A percentile compares a stretch with the other conserved stretches of the same genome.
Conservation (phyloP, 164 flowering plant species). For the Tetracentron sinense region DNA sequence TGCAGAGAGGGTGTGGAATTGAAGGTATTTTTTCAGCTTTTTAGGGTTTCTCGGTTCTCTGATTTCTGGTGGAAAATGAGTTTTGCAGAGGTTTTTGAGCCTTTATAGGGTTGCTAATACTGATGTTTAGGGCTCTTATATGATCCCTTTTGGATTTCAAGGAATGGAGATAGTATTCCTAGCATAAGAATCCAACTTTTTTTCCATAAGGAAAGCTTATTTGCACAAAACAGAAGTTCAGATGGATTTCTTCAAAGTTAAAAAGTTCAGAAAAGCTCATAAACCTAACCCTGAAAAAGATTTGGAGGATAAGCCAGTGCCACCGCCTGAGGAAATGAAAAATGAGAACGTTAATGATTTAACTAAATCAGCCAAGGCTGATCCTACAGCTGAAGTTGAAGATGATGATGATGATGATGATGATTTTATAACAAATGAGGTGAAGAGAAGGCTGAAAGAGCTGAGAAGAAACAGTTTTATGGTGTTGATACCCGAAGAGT, state of each 20-base stretch:
- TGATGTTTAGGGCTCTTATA: no score
- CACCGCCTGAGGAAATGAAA: constrained; percentile 39
- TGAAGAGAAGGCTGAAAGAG: constrained; percentile 83
- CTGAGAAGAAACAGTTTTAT: constrained; percentile 79
- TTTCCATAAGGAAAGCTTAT: neutral
- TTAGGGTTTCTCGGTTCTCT: neutral
- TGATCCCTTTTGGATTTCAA: no score
- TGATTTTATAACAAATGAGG: constrained; percentile 79
- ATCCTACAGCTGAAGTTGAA: constrained; percentile 42
- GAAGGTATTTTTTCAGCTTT: no score
- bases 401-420: constrained; percentile 81
- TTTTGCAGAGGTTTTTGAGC: no score
- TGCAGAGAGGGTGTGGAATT: no score
- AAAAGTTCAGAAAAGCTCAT: constrained; percentile 47
- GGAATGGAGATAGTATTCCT: no score
- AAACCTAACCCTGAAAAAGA: constrained; percentile 41
- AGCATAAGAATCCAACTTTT: neutral
- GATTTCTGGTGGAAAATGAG: neutral
- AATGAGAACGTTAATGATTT: constrained; percentile 29
- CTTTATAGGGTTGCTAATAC: no score
- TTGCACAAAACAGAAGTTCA: neutral
- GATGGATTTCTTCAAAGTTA: constrained; percentile 70
- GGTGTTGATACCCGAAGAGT: constrained; percentile 84
- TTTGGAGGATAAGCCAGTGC: constrained; percentile 34
- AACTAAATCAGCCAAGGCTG: constrained; percentile 32